Base-by-base conservation (phyloP, 1,139 yeast genomes). In the Magnusiomyces starmeri region DNA sequence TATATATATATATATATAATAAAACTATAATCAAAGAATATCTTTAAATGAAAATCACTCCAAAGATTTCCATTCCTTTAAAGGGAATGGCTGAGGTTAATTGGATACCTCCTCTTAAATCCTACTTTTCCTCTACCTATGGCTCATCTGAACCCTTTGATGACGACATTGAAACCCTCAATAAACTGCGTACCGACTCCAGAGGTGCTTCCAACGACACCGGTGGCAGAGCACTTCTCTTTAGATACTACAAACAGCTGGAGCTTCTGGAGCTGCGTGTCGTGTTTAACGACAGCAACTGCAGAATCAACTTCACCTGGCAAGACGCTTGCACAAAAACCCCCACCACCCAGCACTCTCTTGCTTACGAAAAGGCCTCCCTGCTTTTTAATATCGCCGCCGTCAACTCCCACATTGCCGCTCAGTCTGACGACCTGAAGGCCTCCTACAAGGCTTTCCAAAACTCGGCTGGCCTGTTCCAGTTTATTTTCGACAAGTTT, bases 361-460 rank as follows among this genome's bases (percentile, higher is more conserved):
- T 88, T 49, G 90, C 96, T 0, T 90, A 86, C 64, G 98, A 92
- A 63, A 92, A 92, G 69, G 96, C 97, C 1, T 81, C 87, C 29
- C 71, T 85, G 1, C 71, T 92, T 53, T 92, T 83, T 73, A 90
- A 90, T 62, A 69, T 83, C 49, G 96, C 85, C 0, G 74, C 79
- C 1, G 60, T 75, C 3, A 72, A 81, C 49, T 76, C 82, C 4
- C 71, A 74, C 51, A 69, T 76, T 51, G 81, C 73, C 7, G 74
- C 70, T 14, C 77, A 75, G 7, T 68, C 69, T 10, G 65, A 71
- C 4, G 83, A 80, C 56, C 68, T 75, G 54, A 88, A 85, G 59
- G 70, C 70, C n/a, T 75, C 89, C 0, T 75, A 83, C 57, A 78
- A 77, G 49, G 67, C 74, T 49, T 78, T 85, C 60, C 88, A 88